Evolutionary conservation across 306 rosid genomes (phyloP).

Genomic region (Rosa chinensis): DNA sequence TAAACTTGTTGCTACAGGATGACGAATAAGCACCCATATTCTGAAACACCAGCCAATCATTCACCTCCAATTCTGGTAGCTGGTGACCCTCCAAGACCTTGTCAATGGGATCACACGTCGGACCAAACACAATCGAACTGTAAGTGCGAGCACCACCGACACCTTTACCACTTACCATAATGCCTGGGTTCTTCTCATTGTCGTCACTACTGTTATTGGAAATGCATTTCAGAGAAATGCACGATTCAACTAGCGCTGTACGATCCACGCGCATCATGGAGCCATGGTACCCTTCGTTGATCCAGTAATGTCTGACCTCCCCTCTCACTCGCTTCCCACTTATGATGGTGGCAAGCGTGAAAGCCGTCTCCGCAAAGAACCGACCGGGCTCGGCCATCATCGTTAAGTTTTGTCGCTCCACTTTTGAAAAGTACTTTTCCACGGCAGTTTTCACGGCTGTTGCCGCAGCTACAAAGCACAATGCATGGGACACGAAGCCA

Average conservation of each 20-base stretch:
- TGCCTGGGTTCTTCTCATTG: neutral
- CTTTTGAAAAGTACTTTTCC: constrained; percentile 14
- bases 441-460: constrained; percentile 32
- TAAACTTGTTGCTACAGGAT: constrained; percentile 49
- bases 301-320: constrained; percentile 52
- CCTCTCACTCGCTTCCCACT: constrained; percentile 60
- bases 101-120: constrained; percentile 57
- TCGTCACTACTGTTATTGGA: neutral
- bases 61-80: constrained; percentile 45
- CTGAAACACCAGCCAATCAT: constrained; percentile 59
- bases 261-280: constrained; percentile 23
- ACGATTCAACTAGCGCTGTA: neutral
- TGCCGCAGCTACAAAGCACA: constrained; percentile 38
- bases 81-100: constrained; percentile 42
- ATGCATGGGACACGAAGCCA: constrained; percentile 40
- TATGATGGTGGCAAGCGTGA: constrained; percentile 41
- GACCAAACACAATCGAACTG: constrained; percentile 53
- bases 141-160: neutral
- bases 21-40: constrained; percentile 63
- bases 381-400: constrained; percentile 59
- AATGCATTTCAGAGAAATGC: neutral
- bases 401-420: constrained; percentile 14
- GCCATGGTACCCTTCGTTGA: constrained; percentile 56
- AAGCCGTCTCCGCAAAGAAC: constrained; percentile 47
- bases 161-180: neutral